A percentile compares a stretch with the other conserved stretches of the same genome.
These are phyloP conservation scores for Cryphonectria radicalis DNA, from an alignment of 2,329 filamentous ascomycete species.

Conservation along the genomic window DNA sequence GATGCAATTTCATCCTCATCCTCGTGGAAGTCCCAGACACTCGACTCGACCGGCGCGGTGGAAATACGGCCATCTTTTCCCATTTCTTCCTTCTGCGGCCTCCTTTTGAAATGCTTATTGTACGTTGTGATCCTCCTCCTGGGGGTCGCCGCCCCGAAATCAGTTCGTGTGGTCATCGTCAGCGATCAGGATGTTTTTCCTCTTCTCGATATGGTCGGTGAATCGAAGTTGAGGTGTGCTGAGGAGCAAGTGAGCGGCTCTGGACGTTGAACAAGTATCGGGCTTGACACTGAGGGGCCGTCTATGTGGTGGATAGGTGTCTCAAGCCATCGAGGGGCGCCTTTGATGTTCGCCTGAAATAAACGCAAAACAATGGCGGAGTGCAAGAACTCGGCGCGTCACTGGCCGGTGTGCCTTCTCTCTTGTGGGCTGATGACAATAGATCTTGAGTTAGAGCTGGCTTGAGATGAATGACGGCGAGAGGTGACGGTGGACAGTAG, in stretches of 20 bases:
- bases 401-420: neutral
- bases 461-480: neutral
- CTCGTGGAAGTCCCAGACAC: conserved; percentile 30
- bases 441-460: neutral
- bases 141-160: conserved; percentile 33
- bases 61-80: conserved; percentile 23
- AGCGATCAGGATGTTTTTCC: conserved; percentile 5
- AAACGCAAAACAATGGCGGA: conserved; percentile 7
- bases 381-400: conserved; percentile 4
- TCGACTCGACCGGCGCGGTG: conserved; percentile 28
- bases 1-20: conserved; percentile 28
- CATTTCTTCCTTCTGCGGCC: conserved; percentile 27
- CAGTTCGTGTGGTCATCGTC: conserved; percentile 32
- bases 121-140: conserved; percentile 40
- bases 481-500: neutral
- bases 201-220: neutral
- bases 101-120: conserved; percentile 36
- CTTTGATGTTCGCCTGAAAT: neutral
- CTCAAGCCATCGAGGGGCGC: conserved; percentile 13
- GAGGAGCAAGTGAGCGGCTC: neutral
- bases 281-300: conserved; percentile 7
- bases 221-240: conserved; percentile 5
- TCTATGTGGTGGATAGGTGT: conserved; percentile 2
- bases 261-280: conserved; percentile 20
- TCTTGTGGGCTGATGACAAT: neutral